phyloP scores from a whole-genome alignment of 768 basidiomycete species.

The Serendipita sp. region DNA sequence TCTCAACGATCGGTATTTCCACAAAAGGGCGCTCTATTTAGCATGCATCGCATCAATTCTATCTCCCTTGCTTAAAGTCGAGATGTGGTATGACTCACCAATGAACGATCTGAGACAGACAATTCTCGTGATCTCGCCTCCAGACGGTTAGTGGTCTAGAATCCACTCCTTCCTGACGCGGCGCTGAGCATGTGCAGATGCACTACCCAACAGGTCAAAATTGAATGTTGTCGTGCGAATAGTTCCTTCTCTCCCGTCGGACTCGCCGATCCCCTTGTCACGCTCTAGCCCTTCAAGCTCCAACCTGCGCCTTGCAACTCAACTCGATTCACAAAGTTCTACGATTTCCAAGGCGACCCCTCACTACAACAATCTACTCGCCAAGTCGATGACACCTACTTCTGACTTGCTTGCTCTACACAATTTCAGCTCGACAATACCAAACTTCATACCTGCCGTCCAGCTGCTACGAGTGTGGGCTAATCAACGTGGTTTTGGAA shows the following conservation, averaged over 20 bases:
- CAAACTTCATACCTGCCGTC: constrained; percentile 57
- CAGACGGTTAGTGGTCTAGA: constrained; percentile 27
- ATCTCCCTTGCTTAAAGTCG: constrained; percentile 31
- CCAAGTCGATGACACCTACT: constrained; percentile 29
- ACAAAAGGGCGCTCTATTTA: constrained; percentile 83
- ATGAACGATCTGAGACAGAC: constrained; percentile 48
- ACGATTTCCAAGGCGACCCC: constrained; percentile 7
- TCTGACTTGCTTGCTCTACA: constrained; percentile 41
- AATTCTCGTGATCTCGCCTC: constrained; percentile 42
- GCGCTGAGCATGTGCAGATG: constrained; percentile 23
- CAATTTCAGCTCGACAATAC: constrained; percentile 29
- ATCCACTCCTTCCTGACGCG: not conserved
- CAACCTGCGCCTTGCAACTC: constrained; percentile 36
- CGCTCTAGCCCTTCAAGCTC: constrained; percentile 59
- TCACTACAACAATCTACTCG: constrained; percentile 22
- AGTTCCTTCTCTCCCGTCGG: constrained; percentile 44
- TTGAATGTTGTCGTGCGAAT: constrained; percentile 57
- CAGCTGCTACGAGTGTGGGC: constrained; percentile 82
- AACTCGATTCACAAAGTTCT: not conserved
- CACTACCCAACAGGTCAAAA: constrained; percentile 42
- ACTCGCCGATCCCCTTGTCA: constrained; percentile 47
- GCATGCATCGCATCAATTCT: constrained; percentile 57
- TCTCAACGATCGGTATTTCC: constrained; percentile 73
- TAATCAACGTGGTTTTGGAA: constrained; percentile 56
- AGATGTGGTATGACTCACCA: constrained; percentile 43